These are phyloP conservation scores for Phialophora verrucosa DNA, from an alignment of 2,329 filamentous ascomycete genomes.

Conservation along the genomic window DNA sequence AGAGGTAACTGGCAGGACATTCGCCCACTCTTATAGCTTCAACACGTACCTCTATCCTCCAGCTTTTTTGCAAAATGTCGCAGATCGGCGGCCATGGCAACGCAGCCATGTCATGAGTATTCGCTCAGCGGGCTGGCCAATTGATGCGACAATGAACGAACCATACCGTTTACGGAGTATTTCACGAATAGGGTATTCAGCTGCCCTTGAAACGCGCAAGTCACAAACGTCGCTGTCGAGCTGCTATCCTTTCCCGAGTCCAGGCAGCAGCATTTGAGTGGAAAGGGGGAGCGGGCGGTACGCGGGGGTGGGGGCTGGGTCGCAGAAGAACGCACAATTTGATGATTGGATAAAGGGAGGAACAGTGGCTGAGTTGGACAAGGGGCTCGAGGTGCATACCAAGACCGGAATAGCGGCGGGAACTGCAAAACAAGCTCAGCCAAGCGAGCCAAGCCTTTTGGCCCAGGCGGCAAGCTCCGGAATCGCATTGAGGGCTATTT, in stretches of 20 bases:
- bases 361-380: neutral
- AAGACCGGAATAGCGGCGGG: neutral
- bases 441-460: conserved; percentile 2
- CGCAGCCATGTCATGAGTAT: neutral
- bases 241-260: neutral
- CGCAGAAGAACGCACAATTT: neutral
- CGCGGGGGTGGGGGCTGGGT: neutral
- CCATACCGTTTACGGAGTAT: conserved; percentile 5
- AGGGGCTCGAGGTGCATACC: conserved; percentile 10
- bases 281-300: neutral
- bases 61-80: neutral
- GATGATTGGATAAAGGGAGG: neutral
- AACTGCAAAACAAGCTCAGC: neutral
- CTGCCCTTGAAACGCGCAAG: neutral
- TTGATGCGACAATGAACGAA: neutral
- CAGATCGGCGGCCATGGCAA: neutral
- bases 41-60: neutral
- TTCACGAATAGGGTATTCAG: conserved; percentile 7
- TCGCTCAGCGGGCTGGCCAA: neutral
- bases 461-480: neutral
- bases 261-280: conserved; percentile 14
- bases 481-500: neutral
- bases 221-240: neutral
- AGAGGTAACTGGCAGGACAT: neutral
- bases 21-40: conserved; percentile 12